A percentile compares a stretch with the other conserved stretches of the same genome.
Evolutionary conservation across 2,329 filamentous ascomycete genomes (phyloP).

Genomic region (Talaromyces sp.): DNA sequence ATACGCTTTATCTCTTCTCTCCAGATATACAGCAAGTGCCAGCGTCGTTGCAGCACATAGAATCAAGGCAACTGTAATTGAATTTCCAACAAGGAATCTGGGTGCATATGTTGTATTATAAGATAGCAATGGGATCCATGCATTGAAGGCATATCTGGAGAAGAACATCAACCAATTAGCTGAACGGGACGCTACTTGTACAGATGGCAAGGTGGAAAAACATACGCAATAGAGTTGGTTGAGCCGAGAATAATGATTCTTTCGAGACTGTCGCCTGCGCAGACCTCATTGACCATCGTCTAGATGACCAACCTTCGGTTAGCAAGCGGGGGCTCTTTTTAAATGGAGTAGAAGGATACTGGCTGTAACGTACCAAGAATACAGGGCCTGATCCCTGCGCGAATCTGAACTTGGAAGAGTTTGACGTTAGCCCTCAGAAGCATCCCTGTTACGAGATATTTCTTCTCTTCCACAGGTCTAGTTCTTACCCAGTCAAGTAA

Average conservation of each 20-base stretch:
- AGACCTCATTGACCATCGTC: conserved; percentile 12
- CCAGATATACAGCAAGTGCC: conserved; percentile 2
- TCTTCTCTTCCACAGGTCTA: background rate
- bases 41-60: conserved; percentile 6
- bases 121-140: conserved; percentile 9
- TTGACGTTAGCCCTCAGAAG: background rate
- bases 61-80: conserved; percentile 10
- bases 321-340: too few species aligned
- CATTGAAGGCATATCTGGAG: conserved; percentile 10
- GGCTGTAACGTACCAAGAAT: background rate
- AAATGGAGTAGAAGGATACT: background rate
- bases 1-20: background rate
- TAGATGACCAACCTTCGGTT: background rate
- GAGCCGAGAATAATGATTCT: conserved; percentile 10
- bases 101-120: conserved; percentile 9
- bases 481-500: conserved; percentile 7
- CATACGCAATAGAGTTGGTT: conserved; percentile 9
- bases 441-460: background rate
- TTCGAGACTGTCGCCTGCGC: conserved; percentile 12
- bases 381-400: conserved; percentile 11
- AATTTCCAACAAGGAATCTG: conserved; percentile 10
- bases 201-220: background rate
- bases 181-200: background rate
- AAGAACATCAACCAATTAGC: background rate
- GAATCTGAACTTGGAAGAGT: background rate